Base-by-base conservation (phyloP, 495 filamentous ascomycete genomes). In the Penicillium paxilli region DNA sequence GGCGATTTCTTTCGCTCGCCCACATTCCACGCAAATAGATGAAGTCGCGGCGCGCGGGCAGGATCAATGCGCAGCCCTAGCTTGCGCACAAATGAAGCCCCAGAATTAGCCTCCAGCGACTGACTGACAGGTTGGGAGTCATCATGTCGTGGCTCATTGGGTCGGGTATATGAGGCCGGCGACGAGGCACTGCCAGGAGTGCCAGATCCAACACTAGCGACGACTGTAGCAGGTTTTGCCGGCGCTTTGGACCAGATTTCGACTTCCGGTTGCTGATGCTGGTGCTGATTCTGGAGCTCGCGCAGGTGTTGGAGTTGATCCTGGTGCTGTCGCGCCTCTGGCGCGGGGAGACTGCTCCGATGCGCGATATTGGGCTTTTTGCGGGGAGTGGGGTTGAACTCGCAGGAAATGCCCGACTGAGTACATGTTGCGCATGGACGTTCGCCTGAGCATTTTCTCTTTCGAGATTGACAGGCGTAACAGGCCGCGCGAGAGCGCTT, bases 21-120 rank as follows among this genome's bases (percentile, higher is more conserved):
- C 8, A 75, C 61, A 58, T 83, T 82, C 81, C 81, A 85, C 2
- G 72, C 82, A 59, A 82, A 84, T 16, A 81, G 69, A 53, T 83
- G 79, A 51, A 84, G 52, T 38, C 77, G 65, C 5, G 80, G 80
- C 5, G 80, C 77, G 51, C 72, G 72, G 3, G 73, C 64, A 5
- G 78, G 70, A 41, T 81, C 79, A 54, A 82, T 69, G 17, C 72
- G 73, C 30, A 80, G 68, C 9, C 76, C 80, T n/a, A 85, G 61
- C 38, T 71, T 75, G 48, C 77, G 66, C 9, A 80, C 79, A 59
- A 82, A 83, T 1, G 82, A 80, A 5, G 81, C 78, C 1, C 80
- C 80, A 5, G 79, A 82, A 50, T 84, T 82, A 14, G 75, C 75
- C 37, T 80, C 73, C 7, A 82, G 68, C 5, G 75, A 68, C 16